These are phyloP conservation scores for Serendipita vermifera DNA, from an alignment of 768 basidiomycete species.

Conservation along the genomic window DNA sequence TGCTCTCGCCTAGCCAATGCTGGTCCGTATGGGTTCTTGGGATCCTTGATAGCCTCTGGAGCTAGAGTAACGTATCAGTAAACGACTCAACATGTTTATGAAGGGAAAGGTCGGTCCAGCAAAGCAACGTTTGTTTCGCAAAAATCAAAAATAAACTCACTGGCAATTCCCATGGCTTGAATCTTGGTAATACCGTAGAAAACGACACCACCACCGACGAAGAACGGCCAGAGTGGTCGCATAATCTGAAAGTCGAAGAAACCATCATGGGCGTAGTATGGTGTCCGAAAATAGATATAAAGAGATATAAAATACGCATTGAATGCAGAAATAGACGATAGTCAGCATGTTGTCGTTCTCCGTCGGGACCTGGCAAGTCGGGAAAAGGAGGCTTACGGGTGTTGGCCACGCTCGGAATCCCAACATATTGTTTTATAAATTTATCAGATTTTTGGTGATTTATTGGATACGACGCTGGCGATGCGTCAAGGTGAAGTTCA, in stretches of 20 bases:
- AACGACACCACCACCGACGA: constrained; percentile 49
- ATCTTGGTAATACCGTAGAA: constrained; percentile 53
- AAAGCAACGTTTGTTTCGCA: too few relatives aligned
- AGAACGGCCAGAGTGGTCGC: constrained; percentile 72
- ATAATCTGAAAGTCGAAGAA: too few relatives aligned
- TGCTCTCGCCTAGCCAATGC: constrained; percentile 56
- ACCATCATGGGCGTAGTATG: too few relatives aligned
- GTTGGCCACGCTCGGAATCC: constrained; percentile 73
- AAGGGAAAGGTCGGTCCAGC: too few relatives aligned
- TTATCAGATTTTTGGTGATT: neutral
- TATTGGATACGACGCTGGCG: neutral
- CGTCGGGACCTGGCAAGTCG: too few relatives aligned
- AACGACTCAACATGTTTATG: constrained; percentile 12
- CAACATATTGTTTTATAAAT: constrained; percentile 22
- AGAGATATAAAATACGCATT: constrained; percentile 8
- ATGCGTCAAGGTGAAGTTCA: constrained; percentile 40
- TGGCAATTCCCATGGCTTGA: constrained; percentile 56
- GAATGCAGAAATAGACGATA: neutral
- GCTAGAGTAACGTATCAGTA: constrained; percentile 30
- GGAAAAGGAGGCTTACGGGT: constrained; percentile 38
- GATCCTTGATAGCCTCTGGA: constrained; percentile 54
- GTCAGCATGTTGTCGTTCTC: neutral
- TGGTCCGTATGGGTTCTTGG: constrained; percentile 71
- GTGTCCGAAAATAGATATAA: constrained; percentile 11
- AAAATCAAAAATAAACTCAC: constrained; percentile 48